These are phyloP conservation scores for Crithidia sp. DNA, from an alignment of 208 protist genomes.

Conservation along the genomic window DNA sequence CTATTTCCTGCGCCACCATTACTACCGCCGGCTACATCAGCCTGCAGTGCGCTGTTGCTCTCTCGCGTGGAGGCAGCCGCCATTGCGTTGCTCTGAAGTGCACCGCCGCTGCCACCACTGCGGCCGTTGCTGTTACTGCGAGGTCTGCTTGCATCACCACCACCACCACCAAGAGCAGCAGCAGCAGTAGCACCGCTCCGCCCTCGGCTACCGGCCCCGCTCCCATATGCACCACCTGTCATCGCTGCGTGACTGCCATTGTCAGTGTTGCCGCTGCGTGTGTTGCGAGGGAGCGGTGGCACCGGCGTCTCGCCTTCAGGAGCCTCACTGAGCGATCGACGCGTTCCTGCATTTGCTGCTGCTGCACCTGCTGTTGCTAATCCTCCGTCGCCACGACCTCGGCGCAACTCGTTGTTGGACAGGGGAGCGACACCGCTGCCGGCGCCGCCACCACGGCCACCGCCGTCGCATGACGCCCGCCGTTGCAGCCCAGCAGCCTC, in stretches of 20 bases:
- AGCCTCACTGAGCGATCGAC: not conserved
- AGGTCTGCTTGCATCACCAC: not conserved
- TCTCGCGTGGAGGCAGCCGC: not conserved
- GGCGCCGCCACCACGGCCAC: not conserved
- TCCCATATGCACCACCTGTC: no score
- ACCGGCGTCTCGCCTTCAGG: slow-evolving; percentile 9
- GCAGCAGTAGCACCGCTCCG: no score
- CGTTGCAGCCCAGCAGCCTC: not conserved
- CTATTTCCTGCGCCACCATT: no score
- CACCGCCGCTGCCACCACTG: not conserved
- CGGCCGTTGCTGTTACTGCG: not conserved
- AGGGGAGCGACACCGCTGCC: not conserved
- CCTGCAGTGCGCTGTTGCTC: not conserved
- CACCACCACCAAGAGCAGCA: not conserved
- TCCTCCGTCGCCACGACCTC: not conserved
- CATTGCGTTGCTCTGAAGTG: not conserved
- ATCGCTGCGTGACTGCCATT: not conserved
- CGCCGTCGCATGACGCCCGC: not conserved
- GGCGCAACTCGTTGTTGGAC: not conserved
- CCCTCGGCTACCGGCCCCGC: no score
- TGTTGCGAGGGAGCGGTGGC: not conserved
- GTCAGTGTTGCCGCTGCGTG: not conserved
- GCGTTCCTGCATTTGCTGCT: not conserved
- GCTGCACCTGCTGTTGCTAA: not conserved
- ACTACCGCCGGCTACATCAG: not conserved